Conservation (phyloP, 2,329 filamentous ascomycete genomes). For the Cordyceps militaris region DNA sequence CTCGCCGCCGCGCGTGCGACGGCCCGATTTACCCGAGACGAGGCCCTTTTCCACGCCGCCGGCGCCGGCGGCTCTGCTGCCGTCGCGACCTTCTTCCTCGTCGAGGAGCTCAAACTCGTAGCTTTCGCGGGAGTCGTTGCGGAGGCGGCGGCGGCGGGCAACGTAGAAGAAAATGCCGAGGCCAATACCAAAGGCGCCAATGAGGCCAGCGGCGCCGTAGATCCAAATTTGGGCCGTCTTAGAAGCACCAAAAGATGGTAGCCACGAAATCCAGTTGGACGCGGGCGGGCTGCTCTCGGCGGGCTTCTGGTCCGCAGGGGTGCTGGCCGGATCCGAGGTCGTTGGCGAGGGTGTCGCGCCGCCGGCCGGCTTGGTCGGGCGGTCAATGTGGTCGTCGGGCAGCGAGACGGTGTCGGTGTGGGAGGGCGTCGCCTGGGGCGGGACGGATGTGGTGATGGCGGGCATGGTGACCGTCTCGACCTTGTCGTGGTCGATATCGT, state of each 20-base stretch:
- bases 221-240: conserved; percentile 91
- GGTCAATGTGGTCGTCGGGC: conserved; percentile 58
- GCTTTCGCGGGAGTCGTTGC: conserved; percentile 67
- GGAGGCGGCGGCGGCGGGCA: conserved; percentile 68
- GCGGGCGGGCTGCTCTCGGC: conserved; percentile 44
- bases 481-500: conserved; percentile 74
- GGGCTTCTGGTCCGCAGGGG: conserved; percentile 28
- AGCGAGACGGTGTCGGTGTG: conserved; percentile 37
- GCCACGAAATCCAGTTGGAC: conserved; percentile 72
- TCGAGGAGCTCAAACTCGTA: conserved; percentile 95
- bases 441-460: conserved; percentile 34
- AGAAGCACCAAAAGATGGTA: conserved; percentile 84
- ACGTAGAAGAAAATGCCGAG: conserved; percentile 77
- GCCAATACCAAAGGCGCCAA: conserved; percentile 73
- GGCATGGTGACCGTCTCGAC: conserved; percentile 44
- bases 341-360: conserved; percentile 26
- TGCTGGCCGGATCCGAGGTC: conserved; percentile 22
- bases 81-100: conserved; percentile 68
- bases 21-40: conserved; percentile 34
- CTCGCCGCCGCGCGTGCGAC: conserved; percentile 68
- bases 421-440: conserved; percentile 45
- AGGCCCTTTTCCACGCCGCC: conserved; percentile 38
- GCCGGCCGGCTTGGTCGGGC: conserved; percentile 44
- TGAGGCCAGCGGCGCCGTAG: conserved; percentile 77
- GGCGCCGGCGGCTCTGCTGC: conserved; percentile 62